Evolutionary conservation across 2,329 filamentous ascomycete genomes (phyloP), one percentile per base, ranked within the genome.

Genomic region (Claviceps sp.): DNA sequence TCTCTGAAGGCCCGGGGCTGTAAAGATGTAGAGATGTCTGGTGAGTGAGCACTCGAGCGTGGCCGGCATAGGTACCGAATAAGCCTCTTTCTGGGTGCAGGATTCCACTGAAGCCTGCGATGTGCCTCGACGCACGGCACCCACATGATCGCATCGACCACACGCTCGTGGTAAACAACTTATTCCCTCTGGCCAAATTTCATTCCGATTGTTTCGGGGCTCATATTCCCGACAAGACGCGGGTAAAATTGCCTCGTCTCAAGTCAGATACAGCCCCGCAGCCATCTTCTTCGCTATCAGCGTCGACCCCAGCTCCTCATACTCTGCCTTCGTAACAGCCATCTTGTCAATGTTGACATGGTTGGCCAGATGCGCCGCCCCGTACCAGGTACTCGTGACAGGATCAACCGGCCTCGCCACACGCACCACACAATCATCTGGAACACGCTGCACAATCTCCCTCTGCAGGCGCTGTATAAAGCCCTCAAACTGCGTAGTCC

Each of bases 311-410:
- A 89, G 70, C 66, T 98, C 93, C 49, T 93, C 81, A 65, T 98
- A 98, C 63, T 98, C 89, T 55, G 86, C 78, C 63, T 87, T 88
- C 0, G 87, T 93, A n/a, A 96, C 86, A 2, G 81, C 77, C 13
- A 89, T 68, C 48, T 76, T 76, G 54, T 82, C 76, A 49, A 94
- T 72, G 41, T 85, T 75, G 43, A 75, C 73, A 60, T 90, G 82
- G 49, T 71, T 78, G 1, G 89, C 89, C 52, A 96, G 72, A 53
- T 81, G 78, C 22, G 86, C 85, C n/a, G 84, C 91, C 16, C 93
- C 93, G 13, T 81, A 70, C 91, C 91, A 98, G 0, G 86, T 89
- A 57, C 83, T 87, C 24, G 80, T 83, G 58, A 95, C 75, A 0
- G 91, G 87, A 61, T 95, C 78, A 16, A 74, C 68, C 1, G 87